Evolutionary conservation across 441 rosid genomes (phyloP).

Genomic region (Gossypium lobatum): DNA sequence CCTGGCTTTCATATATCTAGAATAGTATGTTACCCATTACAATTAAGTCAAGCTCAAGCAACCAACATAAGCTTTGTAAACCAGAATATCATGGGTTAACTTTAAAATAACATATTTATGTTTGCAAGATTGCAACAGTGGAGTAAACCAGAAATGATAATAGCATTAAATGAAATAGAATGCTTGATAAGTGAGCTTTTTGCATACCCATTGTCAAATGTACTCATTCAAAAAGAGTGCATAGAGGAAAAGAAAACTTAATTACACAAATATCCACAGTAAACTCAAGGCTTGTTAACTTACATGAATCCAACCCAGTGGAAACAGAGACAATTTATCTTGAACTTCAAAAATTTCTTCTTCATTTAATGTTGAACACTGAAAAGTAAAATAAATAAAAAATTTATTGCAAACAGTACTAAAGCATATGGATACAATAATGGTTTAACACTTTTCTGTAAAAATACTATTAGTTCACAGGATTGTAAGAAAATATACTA

Average conservation of each 20-base stretch:
- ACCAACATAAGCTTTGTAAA: not conserved
- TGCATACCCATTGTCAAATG: not conserved
- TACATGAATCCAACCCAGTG: constrained; percentile 97
- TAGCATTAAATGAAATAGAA: not conserved
- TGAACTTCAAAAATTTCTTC: constrained; percentile 97
- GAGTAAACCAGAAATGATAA: not conserved
- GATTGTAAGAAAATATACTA: not conserved
- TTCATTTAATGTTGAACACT: constrained; percentile 87
- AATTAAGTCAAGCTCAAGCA: not conserved
- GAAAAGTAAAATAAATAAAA: constrained; percentile 17
- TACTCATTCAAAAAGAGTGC: not conserved
- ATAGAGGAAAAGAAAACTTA: not conserved
- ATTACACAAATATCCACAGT: not conserved
- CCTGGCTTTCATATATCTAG: not conserved
- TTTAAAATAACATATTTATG: not conserved
- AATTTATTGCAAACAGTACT: not conserved
- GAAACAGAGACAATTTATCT: constrained; percentile 73
- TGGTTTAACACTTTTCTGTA: not conserved
- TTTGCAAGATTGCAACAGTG: not conserved
- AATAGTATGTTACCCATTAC: not conserved
- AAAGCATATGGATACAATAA: not conserved
- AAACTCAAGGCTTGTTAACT: constrained; percentile 27
- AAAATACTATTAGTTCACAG: not conserved
- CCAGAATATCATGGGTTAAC: not conserved
- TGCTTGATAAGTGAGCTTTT: not conserved